Base-by-base conservation (phyloP, 768 basidiomycete genomes). In the Serendipita indica region DNA sequence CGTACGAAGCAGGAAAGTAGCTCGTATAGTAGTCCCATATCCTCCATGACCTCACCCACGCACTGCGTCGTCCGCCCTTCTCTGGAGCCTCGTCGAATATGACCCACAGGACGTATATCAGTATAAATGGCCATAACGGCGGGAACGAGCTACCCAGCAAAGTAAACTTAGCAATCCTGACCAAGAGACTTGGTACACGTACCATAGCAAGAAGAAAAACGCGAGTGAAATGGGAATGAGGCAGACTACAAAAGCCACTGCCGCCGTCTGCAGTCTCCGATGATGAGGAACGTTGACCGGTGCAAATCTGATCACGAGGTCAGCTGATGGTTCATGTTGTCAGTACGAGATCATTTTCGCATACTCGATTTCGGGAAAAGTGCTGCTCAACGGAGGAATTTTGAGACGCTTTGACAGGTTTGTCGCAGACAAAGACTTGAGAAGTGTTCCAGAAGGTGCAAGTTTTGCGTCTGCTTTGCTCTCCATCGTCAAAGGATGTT, bases 11-110 rank as follows among this genome's bases (percentile, higher is more conserved):
- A 64, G 89, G 89, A 65, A 91, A 92, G 69, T 90, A 87, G 61
- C 88, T 86, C 20, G 91, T 89, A 73, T 94, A 97, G 66, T 91
- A 90, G 66, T 73, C 79, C 90, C 91, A 98, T 63, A 89, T 77
- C 41, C 74, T 71, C 62, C 75, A 65, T 5, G 77, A 77, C 28
- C 91, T 78, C 61, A 89, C 79, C 88, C 86, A 91, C 22, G 74
- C 74, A 62, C 79, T 84, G 30, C 82, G 74, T 33, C 90, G 68
- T 60, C 89, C 79, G 58, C 96, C 77, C 49, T 74, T 66, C 61
- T 86, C 83, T 0, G 90, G 88, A 49, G 83, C 83, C 14, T 74
- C 72, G 69, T 98, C 96, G 69, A 75, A 83, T 14, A 72, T 68
- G 13, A 83, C 75, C 92, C 92, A 99, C 28, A 86, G 66, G 62